Base-by-base conservation (phyloP, 169 alveolate species). In the Cystoisospora suis region DNA sequence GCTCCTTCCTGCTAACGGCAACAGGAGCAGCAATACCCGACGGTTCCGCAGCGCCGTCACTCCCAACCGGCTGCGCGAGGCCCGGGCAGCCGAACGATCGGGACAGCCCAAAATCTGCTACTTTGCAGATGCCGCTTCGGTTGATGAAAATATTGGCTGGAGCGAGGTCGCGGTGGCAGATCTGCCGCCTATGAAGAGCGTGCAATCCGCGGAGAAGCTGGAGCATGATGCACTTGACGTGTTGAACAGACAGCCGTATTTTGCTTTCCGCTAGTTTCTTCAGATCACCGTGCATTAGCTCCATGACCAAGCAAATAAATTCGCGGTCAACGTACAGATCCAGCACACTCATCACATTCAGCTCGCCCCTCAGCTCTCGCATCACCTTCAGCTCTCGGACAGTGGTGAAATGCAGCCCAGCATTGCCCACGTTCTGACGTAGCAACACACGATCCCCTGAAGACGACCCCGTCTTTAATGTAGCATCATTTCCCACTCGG, bases 101-200 rank as follows among this genome's bases (percentile, higher is more conserved):
- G 23, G 98, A 94, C 34, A 97, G 96, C 5, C 98, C 98, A 94
- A 97, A 97, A 89, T 97, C 98, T 6, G 98, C 98, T 40, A 97
- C 93, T 88, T 97, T 97, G 81, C 79, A 69, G 20, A 69, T n/a
- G 27, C 94, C 94, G 12, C 40, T 49, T 12, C 3, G 81, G 70
- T 47, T 75, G 58, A 91, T 47, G 72, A 91, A 77, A 9, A 91
- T 49, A 56, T 97, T 97, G n/a, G 99, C 99, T 42, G 96, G 95
- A 23, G 94, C 86, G 12, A 94, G 81, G 49, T 94, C 96, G 27
- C 96, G 53, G 59, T 94, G 96, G n/a, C 90, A 47, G 15, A 94
- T 83, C 45, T 86, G 81, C 90, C 95, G 81, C 36, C 69, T 36
- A 65, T 94, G 96, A 17, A 94, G 86, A 40, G 79, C 93, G 44